Evolutionary conservation across 2,329 filamentous ascomycete genomes (phyloP).

Genomic region (Stagonosporopsis cucurbitacearum): DNA sequence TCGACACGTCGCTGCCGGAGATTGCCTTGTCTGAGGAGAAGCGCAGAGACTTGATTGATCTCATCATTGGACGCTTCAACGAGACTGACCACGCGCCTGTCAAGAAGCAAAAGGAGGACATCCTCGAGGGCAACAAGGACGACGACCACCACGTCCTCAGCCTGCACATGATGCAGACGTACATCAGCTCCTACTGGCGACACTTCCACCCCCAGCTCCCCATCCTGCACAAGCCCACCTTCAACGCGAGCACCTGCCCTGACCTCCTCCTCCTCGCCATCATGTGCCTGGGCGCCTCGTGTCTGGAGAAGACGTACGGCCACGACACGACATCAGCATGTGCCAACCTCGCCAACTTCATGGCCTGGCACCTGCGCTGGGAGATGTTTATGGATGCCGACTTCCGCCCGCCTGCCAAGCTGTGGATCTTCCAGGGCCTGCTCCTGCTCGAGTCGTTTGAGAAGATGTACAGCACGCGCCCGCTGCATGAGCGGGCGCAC

Average conservation of each 20-base stretch:
- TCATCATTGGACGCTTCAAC: conserved; percentile 82
- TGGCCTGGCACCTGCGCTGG: conserved; percentile 94
- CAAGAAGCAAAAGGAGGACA: conserved; percentile 74
- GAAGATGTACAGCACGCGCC: conserved; percentile 95
- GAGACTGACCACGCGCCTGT: conserved; percentile 77
- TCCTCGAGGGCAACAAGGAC: conserved; percentile 79
- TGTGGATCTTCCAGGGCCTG: conserved; percentile 95
- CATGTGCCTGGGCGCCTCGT: conserved; percentile 91
- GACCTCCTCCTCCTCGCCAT: conserved; percentile 85
- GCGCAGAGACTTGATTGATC: conserved; percentile 79
- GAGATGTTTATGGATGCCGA: conserved; percentile 91
- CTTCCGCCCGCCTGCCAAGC: conserved; percentile 88
- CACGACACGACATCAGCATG: conserved; percentile 75
- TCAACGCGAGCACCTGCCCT: conserved; percentile 84
- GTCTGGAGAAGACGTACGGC: conserved; percentile 82
- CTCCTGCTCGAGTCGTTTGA: conserved; percentile 91
- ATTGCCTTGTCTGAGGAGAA: conserved; percentile 86
- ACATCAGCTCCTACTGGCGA: conserved; percentile 87
- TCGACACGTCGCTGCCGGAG: conserved; percentile 81
- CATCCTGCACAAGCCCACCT: conserved; percentile 93
- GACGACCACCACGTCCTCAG: conserved; percentile 71
- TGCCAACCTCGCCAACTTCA: conserved; percentile 84
- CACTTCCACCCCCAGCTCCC: conserved; percentile 94
- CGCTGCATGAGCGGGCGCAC: conserved; percentile 90
- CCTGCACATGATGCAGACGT: conserved; percentile 93